A percentile compares a stretch with the other conserved stretches of the same genome.
Evolutionary conservation across 1,139 yeast genomes (phyloP).

Genomic region (Saccharomyces hybrid): DNA sequence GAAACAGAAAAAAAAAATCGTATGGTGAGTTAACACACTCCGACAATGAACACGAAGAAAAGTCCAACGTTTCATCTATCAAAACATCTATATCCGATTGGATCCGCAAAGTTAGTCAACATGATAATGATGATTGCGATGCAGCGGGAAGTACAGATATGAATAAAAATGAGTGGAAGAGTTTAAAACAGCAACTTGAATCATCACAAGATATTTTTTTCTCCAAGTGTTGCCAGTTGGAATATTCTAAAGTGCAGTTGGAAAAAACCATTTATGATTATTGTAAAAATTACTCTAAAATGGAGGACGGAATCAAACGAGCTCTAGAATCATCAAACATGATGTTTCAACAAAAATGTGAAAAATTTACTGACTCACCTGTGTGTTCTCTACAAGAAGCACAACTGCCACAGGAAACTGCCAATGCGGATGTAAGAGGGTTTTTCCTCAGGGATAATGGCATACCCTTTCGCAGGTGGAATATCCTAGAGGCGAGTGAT

Average conservation of each 20-base stretch:
- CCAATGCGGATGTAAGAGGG: not conserved
- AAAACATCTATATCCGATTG: constrained; percentile 6
- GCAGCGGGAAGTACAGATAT: not conserved
- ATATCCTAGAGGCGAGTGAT: not conserved
- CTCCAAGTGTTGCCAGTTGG: constrained; percentile 11
- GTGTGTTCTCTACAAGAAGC: not conserved
- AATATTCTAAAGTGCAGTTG: constrained; percentile 15
- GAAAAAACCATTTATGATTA: constrained; percentile 10
- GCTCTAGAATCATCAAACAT: not conserved
- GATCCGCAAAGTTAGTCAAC: constrained; percentile 7
- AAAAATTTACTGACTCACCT: not conserved
- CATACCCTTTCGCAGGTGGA: constrained; percentile 7
- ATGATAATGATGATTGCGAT: not conserved
- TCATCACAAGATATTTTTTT: constrained; percentile 4
- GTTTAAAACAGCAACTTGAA: constrained; percentile 2
- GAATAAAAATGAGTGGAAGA: not conserved
- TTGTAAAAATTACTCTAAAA: constrained; percentile 5
- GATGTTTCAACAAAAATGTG: not conserved
- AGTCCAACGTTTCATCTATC: not conserved
- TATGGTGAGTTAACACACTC: constrained; percentile 2
- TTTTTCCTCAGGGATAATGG: constrained; percentile 8
- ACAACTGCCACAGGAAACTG: not conserved
- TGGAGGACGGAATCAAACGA: not conserved
- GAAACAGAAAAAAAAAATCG: not conserved
- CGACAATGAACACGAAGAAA: not conserved